Conservation (phyloP, 2,329 filamentous ascomycete genomes). For the Penicillium hesseltinei region DNA sequence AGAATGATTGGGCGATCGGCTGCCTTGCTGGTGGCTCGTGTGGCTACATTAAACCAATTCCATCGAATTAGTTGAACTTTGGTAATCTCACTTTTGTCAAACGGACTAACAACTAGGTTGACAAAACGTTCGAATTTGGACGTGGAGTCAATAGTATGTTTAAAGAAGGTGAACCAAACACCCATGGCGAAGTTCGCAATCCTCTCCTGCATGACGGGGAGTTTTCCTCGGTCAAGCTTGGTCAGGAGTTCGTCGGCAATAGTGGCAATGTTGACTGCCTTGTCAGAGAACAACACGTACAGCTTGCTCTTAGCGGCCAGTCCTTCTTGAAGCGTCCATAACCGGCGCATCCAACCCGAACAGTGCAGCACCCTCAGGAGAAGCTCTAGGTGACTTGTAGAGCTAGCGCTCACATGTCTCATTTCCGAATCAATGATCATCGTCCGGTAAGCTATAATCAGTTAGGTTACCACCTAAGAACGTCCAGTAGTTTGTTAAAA, state of each 20-base stretch:
- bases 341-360: conserved; percentile 41
- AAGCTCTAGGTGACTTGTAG: conserved; percentile 20
- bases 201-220: background rate
- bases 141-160: background rate
- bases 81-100: background rate
- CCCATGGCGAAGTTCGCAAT: background rate
- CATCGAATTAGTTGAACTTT: background rate
- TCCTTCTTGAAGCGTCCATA: conserved; percentile 46
- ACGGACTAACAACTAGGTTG: background rate
- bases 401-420: background rate
- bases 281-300: conserved; percentile 36
- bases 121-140: conserved; percentile 1
- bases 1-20: conserved; percentile 12
- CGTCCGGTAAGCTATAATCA: background rate
- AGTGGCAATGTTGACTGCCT: conserved; percentile 20
- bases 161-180: background rate
- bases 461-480: background rate
- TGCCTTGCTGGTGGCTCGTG: conserved; percentile 9
- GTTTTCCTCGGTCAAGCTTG: conserved; percentile 8
- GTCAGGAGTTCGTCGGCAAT: conserved; percentile 13
- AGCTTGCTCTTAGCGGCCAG: conserved; percentile 24
- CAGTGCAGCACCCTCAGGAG: conserved; percentile 31
- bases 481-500: background rate
- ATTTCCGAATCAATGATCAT: background rate
- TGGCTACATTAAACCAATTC: conserved; percentile 16